Evolutionary conservation across 805 yeast genomes (phyloP).

Genomic region (Jamesozyma piceae): DNA sequence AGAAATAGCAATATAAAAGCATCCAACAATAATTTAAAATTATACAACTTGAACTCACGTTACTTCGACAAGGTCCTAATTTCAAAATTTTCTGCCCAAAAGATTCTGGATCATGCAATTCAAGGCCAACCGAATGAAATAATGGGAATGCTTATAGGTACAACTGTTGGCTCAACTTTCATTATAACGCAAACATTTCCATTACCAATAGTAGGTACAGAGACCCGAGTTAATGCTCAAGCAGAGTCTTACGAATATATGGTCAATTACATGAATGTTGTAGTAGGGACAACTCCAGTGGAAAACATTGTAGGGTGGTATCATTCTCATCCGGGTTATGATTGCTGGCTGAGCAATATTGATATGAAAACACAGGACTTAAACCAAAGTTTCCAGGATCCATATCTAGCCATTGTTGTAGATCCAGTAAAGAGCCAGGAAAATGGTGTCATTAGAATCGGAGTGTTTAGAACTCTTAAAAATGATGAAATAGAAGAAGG

Average conservation of each 20-base stretch:
- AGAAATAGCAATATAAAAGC: neutral
- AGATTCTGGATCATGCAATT: slow-evolving; percentile 73
- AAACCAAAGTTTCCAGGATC: slow-evolving; percentile 85
- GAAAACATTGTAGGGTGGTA: slow-evolving; percentile 88
- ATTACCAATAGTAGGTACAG: slow-evolving; percentile 92
- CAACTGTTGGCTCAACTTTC: slow-evolving; percentile 44
- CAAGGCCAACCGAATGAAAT: slow-evolving; percentile 82
- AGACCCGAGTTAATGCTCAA: slow-evolving; percentile 89
- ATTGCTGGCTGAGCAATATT: slow-evolving; percentile 90
- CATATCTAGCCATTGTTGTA: slow-evolving; percentile 78
- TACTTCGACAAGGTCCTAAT: slow-evolving; percentile 29
- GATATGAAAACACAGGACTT: slow-evolving; percentile 83
- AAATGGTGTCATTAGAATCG: slow-evolving; percentile 67
- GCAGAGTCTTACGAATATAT: slow-evolving; percentile 91
- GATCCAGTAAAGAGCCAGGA: slow-evolving; percentile 66
- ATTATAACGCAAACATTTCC: slow-evolving; percentile 75
- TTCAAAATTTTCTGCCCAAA: slow-evolving; percentile 61
- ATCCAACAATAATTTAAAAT: neutral
- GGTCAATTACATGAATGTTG: slow-evolving; percentile 63
- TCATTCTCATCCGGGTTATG: slow-evolving; percentile 97
- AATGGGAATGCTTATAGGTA: slow-evolving; percentile 92
- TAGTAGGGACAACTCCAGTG: slow-evolving; percentile 35
- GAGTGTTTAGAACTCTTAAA: slow-evolving; percentile 73
- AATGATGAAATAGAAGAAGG: slow-evolving; percentile 24
- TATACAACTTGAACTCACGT: neutral